These are phyloP conservation scores for Pythium chondricola DNA, from an alignment of 352 stramenopile genomes.

Conservation along the genomic window DNA sequence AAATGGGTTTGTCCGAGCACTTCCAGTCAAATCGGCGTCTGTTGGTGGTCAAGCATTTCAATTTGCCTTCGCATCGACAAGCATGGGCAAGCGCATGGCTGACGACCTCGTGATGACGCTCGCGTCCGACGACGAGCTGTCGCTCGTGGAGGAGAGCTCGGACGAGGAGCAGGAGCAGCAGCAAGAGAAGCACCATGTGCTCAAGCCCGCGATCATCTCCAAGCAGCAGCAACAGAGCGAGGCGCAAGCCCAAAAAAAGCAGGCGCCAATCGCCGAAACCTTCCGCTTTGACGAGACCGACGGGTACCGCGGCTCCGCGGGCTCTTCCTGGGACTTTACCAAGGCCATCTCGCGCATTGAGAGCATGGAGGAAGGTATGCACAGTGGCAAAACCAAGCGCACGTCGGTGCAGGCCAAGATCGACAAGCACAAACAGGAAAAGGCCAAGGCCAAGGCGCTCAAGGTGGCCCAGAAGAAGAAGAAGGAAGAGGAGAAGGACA, in stretches of 20 bases:
- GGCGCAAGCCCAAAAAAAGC: conserved; percentile 32
- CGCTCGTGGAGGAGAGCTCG: conserved; percentile 64
- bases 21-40: conserved; percentile 3
- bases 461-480: conserved; percentile 44
- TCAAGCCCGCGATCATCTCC: conserved; percentile 68
- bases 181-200: too few species aligned
- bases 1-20: too few species aligned
- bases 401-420: conserved; percentile 86
- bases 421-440: conserved; percentile 75
- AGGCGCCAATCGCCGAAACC: conserved; percentile 61
- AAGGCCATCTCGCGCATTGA: conserved; percentile 84
- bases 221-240: conserved; percentile 49
- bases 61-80: conserved; percentile 3
- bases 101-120: conserved; percentile 88
- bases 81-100: conserved; percentile 7
- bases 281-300: conserved; percentile 83
- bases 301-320: conserved; percentile 37
- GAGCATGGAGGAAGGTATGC: conserved; percentile 48
- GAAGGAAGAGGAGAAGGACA: conserved; percentile 23
- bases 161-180: conserved; percentile 51
- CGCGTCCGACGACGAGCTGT: conserved; percentile 80
- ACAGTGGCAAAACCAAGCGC: conserved; percentile 60
- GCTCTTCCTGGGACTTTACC: conserved; percentile 84
- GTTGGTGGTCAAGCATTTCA: conserved; percentile 14
- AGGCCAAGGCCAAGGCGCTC: conserved; percentile 44